phyloP scores from a whole-genome alignment of 331 rosid genomes.

The Malus hybrid region DNA sequence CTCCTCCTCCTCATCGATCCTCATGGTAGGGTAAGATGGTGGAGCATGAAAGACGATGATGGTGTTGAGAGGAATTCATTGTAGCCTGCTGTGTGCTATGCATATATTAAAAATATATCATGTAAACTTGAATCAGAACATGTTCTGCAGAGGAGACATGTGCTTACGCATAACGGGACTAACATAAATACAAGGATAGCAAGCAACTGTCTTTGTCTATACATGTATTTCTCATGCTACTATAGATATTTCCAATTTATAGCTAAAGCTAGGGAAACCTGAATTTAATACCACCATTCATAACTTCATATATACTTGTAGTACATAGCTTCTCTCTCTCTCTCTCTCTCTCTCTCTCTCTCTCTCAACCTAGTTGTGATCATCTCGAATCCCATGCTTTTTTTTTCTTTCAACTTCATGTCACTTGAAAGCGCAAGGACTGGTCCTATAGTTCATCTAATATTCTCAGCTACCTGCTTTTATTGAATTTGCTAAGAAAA shows the following conservation, averaged over 20 bases:
- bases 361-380: constrained; percentile 19
- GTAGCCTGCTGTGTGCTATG: neutral
- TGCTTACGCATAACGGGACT: constrained; percentile 55
- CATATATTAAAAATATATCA: neutral
- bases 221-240: constrained; percentile 25
- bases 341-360: neutral
- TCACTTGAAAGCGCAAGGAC: constrained; percentile 20
- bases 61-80: neutral
- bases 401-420: constrained; percentile 21
- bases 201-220: constrained; percentile 79
- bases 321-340: no score
- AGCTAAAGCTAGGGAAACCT: constrained; percentile 19
- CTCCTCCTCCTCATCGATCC: neutral
- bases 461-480: neutral
- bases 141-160: constrained; percentile 71
- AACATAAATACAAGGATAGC: constrained; percentile 54
- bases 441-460: neutral
- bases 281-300: constrained; percentile 42
- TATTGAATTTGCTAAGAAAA: neutral
- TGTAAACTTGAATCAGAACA: constrained; percentile 65
- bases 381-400: constrained; percentile 33
- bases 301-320: neutral
- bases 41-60: neutral
- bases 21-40: neutral
- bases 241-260: constrained; percentile 8